Evolutionary conservation across 768 basidiomycete species (phyloP), one percentile per base, ranked within the genome.

Genomic region (Boletus sp.): DNA sequence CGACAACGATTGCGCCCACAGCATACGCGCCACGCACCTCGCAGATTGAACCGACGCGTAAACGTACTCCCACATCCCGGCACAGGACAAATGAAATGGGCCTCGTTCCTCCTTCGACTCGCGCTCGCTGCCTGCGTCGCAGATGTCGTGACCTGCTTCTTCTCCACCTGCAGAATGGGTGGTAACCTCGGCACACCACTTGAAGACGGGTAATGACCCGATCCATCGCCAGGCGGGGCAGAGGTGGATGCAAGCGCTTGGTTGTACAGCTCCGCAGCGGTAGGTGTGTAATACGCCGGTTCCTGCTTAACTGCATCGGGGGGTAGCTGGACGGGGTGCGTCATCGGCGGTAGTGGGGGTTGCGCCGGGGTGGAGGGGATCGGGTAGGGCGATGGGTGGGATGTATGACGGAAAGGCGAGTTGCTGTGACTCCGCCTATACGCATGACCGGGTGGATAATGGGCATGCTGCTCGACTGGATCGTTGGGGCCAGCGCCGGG

Each of bases 61-160:
- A 98, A 98, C n/a, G 94, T 96, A 72, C 92, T 94, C 45, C 92
- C 93, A 76, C 94, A 98, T 12, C 93, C 94, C 10, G 92, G 91
- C 15, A 98, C 92, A 5, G 95, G 94, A 73, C 94, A 98, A 57
- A 86, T 81, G 73, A 96, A 97, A 65, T 92, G 86, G 0, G 94
- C 94, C 70, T 94, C 92, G 67, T 94, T 95, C 65, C 92, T 81
- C 49, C 94, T 78, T 52, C 94, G 80, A 70, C 89, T 94, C 50
- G 90, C 90, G 69, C 92, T 94, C 12, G 94, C 94, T 3, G 90
- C 81, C 72, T 95, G 93, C 1, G 94, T 98, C 28, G 94, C 94
- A 15, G 88, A 88, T 20, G 94, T 96, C 41, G 94, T 98, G 33
- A 98, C 94, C 73, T 93, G 92, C 76, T 92, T 89, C 75, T 92